Evolutionary conservation across 2,329 filamentous ascomycete genomes (phyloP), one percentile per base, ranked within the genome.

Genomic region (Pleochaeta shiraiana): DNA sequence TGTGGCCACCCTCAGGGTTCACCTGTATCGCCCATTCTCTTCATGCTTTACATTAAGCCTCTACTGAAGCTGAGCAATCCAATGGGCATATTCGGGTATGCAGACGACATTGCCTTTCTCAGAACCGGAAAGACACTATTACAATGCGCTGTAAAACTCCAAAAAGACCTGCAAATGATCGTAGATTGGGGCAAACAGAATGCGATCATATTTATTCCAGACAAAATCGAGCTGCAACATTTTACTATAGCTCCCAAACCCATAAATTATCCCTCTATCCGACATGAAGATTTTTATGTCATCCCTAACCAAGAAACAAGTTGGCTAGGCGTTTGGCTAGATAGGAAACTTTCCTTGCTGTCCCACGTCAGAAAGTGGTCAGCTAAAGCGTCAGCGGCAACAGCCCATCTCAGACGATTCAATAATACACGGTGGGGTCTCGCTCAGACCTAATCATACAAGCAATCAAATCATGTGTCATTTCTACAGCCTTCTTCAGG

Each of bases 91-190:
- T 57, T 28, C 30, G 30, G 53, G 5, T 57, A 57, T 30, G 53
- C 53, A 57, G 28, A 57, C n/a, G 53, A 57, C 53, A 26, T 57
- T 57, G 53, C 53, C n/a, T n/a, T n/a, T n/a, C n/a, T n/a, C n/a
- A n/a, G n/a, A n/a, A n/a, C n/a, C n/a, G n/a, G n/a, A n/a, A n/a
- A n/a, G n/a, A n/a, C n/a, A n/a, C n/a, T n/a, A n/a, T n/a, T n/a
- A n/a, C n/a, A n/a, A n/a, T n/a, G n/a, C n/a, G n/a, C n/a, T n/a
- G n/a, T n/a, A n/a, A n/a, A n/a, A n/a, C n/a, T n/a, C n/a, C n/a
- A n/a, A n/a, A n/a, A n/a, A n/a, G n/a, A n/a, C n/a, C n/a, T n/a
- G n/a, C n/a, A n/a, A n/a, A n/a, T n/a, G n/a, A n/a, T n/a, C n/a
- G n/a, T n/a, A n/a, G n/a, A n/a, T n/a, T n/a, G n/a, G n/a, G n/a